These are phyloP conservation scores for Kazachstania sp. DNA, from an alignment of 1,139 yeast genomes.

Conservation along the genomic window DNA sequence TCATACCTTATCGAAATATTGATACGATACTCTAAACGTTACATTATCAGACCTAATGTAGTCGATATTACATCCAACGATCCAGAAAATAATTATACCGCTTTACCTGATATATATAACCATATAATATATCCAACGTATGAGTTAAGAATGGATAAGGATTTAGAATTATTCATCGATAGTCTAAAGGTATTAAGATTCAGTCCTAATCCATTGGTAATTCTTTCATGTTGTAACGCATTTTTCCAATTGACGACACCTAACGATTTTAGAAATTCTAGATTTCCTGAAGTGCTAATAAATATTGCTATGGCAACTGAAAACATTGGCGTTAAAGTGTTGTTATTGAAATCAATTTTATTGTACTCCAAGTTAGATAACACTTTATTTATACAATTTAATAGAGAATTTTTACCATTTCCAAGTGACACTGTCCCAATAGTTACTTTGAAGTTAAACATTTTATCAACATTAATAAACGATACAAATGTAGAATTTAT, in stretches of 20 bases:
- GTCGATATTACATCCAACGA: conserved; percentile 28
- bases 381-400: conserved; percentile 39
- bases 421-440: conserved; percentile 47
- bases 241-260: conserved; percentile 49
- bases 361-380: conserved; percentile 37
- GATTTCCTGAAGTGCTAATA: conserved; percentile 44
- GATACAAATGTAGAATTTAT: conserved; percentile 45
- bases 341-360: conserved; percentile 39
- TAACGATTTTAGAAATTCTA: conserved; percentile 38
- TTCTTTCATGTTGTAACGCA: conserved; percentile 53
- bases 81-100: conserved; percentile 26
- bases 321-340: conserved; percentile 33
- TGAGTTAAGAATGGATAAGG: conserved; percentile 45
- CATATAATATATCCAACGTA: conserved; percentile 35
- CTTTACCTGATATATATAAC: conserved; percentile 37
- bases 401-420: conserved; percentile 48
- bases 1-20: conserved; percentile 50
- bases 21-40: conserved; percentile 56
- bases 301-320: conserved; percentile 31
- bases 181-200: conserved; percentile 39
- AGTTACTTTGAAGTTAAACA: conserved; percentile 51
- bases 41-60: conserved; percentile 46
- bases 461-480: conserved; percentile 51
- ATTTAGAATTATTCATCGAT: conserved; percentile 46
- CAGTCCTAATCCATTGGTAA: conserved; percentile 51